phyloP scores from a whole-genome alignment of 148 eudicot species.

The Salicornia ramosissima region DNA sequence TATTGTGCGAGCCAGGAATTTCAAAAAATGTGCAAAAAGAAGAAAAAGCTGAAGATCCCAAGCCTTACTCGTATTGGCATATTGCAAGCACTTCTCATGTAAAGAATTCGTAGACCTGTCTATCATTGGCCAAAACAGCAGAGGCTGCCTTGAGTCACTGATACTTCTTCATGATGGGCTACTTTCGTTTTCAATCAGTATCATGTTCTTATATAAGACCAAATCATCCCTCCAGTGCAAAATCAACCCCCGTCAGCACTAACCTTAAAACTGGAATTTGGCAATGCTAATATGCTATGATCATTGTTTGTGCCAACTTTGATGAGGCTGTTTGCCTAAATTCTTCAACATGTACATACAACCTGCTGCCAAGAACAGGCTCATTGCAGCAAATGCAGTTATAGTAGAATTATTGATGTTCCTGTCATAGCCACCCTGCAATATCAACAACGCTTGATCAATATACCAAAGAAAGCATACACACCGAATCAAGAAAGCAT shows the following conservation, averaged over 20 bases:
- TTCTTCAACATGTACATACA: conserved; percentile 67
- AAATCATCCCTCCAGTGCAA: background rate
- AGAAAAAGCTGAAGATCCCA: background rate
- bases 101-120: conserved; percentile 2
- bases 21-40: background rate
- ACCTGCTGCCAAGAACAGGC: conserved; percentile 70
- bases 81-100: too few relatives aligned
- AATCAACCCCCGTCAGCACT: background rate
- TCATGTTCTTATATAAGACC: background rate
- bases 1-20: background rate
- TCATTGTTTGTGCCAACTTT: conserved; percentile 57
- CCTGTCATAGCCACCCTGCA: conserved; percentile 70
- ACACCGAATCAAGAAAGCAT: background rate
- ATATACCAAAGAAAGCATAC: background rate
- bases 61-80: too few relatives aligned
- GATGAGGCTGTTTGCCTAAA: conserved; percentile 70
- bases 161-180: background rate
- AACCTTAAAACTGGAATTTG: background rate
- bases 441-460: conserved; percentile 8
- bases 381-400: conserved; percentile 57
- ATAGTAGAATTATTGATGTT: conserved; percentile 64
- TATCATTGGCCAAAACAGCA: background rate
- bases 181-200: background rate
- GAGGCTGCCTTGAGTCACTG: too few relatives aligned
- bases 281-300: background rate